Evolutionary conservation across 306 rosid species (phyloP).

Genomic region (Fragaria vesca): DNA sequence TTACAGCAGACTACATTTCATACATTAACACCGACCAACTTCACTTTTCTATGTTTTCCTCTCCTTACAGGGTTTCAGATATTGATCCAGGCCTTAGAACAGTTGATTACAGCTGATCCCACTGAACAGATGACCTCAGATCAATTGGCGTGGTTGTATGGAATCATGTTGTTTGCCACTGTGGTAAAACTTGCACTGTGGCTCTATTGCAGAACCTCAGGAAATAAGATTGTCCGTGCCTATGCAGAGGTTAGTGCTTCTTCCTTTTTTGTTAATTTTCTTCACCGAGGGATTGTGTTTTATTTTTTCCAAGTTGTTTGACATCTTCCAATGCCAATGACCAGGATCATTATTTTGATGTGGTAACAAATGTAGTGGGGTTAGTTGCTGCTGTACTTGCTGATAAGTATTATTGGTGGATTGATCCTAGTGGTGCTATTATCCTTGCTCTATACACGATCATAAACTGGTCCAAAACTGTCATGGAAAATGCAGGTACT

Average conservation of each 20-base stretch:
- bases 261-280: not conserved
- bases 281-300: not conserved
- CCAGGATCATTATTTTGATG: slow-evolving; percentile 99
- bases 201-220: slow-evolving; percentile 79
- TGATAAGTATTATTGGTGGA: slow-evolving; percentile 83
- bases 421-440: slow-evolving; percentile 89
- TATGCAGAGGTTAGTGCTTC: slow-evolving; percentile 62
- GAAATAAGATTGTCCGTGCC: slow-evolving; percentile 84
- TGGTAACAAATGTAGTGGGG: slow-evolving; percentile 85
- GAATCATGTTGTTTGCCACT: slow-evolving; percentile 77
- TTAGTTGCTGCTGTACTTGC: slow-evolving; percentile 87
- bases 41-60: slow-evolving; percentile 4
- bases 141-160: slow-evolving; percentile 65
- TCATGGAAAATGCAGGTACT: slow-evolving; percentile 86
- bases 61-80: slow-evolving; percentile 80
- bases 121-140: slow-evolving; percentile 49
- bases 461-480: slow-evolving; percentile 87
- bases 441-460: slow-evolving; percentile 85
- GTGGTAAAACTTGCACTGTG: slow-evolving; percentile 78
- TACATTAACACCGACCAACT: not conserved
- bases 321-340: slow-evolving; percentile 14
- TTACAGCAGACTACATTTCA: not conserved
- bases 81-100: slow-evolving; percentile 65
- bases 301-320: not conserved
- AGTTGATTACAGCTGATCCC: slow-evolving; percentile 47